phyloP scores from a whole-genome alignment of 805 yeast species.

The Cyberlindnera mycetangii region DNA sequence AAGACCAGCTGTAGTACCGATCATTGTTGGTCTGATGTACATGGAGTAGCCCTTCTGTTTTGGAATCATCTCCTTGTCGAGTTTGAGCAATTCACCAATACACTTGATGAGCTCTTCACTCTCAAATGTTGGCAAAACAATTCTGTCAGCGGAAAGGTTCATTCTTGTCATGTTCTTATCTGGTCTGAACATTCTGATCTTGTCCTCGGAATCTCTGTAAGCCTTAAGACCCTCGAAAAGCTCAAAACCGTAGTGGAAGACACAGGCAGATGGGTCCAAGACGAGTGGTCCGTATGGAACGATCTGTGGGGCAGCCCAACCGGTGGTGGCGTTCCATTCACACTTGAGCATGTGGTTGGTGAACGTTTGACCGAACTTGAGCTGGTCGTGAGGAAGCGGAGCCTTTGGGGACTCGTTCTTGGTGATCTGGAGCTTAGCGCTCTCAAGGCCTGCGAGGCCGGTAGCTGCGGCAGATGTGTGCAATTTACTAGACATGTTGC shows the following conservation, averaged over 20 bases:
- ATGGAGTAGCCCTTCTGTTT: constrained; percentile 84
- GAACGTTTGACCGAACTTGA: constrained; percentile 72
- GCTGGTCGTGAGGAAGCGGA: constrained; percentile 56
- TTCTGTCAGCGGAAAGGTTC: constrained; percentile 85
- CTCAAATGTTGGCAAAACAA: constrained; percentile 86
- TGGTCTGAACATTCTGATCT: constrained; percentile 83
- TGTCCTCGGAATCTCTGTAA: constrained; percentile 60
- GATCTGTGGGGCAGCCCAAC: constrained; percentile 91
- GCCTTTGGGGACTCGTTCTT: constrained; percentile 47
- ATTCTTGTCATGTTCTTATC: constrained; percentile 89
- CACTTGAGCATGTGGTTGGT: constrained; percentile 86
- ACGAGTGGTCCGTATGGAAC: constrained; percentile 75
- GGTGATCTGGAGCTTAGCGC: constrained; percentile 50
- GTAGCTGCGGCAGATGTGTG: constrained; percentile 11
- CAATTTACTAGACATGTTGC: constrained; percentile 10
- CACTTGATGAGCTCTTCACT: constrained; percentile 70
- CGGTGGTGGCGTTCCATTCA: constrained; percentile 73
- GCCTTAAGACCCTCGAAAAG: constrained; percentile 97
- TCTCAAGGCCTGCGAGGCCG: constrained; percentile 44
- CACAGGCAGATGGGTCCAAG: constrained; percentile 86
- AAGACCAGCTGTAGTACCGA: constrained; percentile 85
- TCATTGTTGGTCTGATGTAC: constrained; percentile 91
- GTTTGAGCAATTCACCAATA: constrained; percentile 69
- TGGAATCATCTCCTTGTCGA: constrained; percentile 82
- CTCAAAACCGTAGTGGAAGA: constrained; percentile 93